These are phyloP conservation scores for Nasturtium officinale DNA, from an alignment of 345 rosid genomes.

Conservation along the genomic window DNA sequence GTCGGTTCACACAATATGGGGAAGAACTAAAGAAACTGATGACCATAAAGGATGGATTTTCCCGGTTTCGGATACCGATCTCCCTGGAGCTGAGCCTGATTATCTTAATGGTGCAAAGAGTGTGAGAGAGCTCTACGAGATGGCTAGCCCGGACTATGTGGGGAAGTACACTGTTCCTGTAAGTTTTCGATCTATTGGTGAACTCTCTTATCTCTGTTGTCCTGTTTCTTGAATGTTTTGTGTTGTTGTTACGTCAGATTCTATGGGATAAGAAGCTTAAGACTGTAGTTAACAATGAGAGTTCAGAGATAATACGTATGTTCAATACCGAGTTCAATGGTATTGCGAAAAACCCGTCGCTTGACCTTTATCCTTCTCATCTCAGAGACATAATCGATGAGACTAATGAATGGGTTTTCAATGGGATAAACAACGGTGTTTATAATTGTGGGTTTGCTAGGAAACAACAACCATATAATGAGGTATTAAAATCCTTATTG, in stretches of 20 bases:
- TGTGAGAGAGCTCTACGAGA: slow-evolving; percentile 75
- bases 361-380: slow-evolving; percentile 55
- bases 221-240: slow-evolving; percentile 5
- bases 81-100: slow-evolving; percentile 80
- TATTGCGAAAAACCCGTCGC: slow-evolving; percentile 49
- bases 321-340: slow-evolving; percentile 54
- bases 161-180: slow-evolving; percentile 94
- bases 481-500: slow-evolving; percentile 37
- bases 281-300: slow-evolving; percentile 63
- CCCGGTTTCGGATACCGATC: slow-evolving; percentile 61
- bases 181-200: slow-evolving; percentile 43
- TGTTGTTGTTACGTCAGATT: slow-evolving; percentile 37
- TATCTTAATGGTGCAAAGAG: slow-evolving; percentile 69
- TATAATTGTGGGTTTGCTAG: slow-evolving; percentile 59
- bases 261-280: slow-evolving; percentile 68
- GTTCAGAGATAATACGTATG: slow-evolving; percentile 63
- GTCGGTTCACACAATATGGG: slow-evolving; percentile 87
- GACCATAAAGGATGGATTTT: slow-evolving; percentile 97
- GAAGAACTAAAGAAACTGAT: slow-evolving; percentile 77
- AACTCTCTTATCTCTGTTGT: slow-evolving; percentile 13
- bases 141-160: slow-evolving; percentile 66
- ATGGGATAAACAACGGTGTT: slow-evolving; percentile 55
- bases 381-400: slow-evolving; percentile 45
- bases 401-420: slow-evolving; percentile 59
- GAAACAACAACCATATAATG: slow-evolving; percentile 60